Evolutionary conservation across 371 early-diverging fungal species (phyloP).

Genomic region (Mortierella sp.): DNA sequence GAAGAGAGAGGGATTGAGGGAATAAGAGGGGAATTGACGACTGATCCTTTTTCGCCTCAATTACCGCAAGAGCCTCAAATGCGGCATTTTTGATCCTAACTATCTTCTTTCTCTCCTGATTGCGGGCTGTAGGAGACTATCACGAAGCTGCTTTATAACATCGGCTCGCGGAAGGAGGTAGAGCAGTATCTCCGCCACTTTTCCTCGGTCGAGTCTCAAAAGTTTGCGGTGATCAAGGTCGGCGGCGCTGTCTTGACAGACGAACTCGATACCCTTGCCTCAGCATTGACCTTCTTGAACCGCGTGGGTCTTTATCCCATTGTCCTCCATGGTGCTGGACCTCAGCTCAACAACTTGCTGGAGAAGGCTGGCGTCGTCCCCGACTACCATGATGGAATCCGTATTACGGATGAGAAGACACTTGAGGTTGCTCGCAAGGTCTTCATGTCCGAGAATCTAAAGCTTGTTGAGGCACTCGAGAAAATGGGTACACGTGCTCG

Average conservation of each 20-base stretch:
- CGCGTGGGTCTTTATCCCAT: slow-evolving; percentile 97
- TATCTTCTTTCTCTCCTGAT: neutral
- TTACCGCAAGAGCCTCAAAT: neutral
- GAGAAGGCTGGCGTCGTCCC: slow-evolving; percentile 91
- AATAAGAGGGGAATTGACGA: neutral
- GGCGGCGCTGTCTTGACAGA: slow-evolving; percentile 97
- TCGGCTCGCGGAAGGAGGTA: slow-evolving; percentile 97
- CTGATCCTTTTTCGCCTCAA: neutral
- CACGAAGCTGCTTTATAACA: slow-evolving; percentile 95
- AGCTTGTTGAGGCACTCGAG: slow-evolving; percentile 96
- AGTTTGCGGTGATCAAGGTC: slow-evolving; percentile 98
- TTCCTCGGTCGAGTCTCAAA: slow-evolving; percentile 95
- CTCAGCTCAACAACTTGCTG: slow-evolving; percentile 91
- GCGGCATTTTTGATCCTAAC: neutral
- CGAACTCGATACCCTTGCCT: slow-evolving; percentile 93
- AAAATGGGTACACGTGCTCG: slow-evolving; percentile 92
- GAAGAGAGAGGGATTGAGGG: neutral
- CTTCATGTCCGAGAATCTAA: slow-evolving; percentile 93
- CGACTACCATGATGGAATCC: slow-evolving; percentile 95
- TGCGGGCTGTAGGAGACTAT: slow-evolving; percentile 86
- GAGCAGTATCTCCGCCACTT: slow-evolving; percentile 97
- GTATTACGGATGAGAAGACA: slow-evolving; percentile 93
- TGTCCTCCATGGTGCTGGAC: slow-evolving; percentile 97
- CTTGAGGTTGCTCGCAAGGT: slow-evolving; percentile 91
- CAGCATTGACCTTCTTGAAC: slow-evolving; percentile 94